A percentile compares a stretch with the other conserved stretches of the same genome.
phyloP scores from a whole-genome alignment of 2,329 filamentous ascomycete species.

The Fusarium equiseti region DNA sequence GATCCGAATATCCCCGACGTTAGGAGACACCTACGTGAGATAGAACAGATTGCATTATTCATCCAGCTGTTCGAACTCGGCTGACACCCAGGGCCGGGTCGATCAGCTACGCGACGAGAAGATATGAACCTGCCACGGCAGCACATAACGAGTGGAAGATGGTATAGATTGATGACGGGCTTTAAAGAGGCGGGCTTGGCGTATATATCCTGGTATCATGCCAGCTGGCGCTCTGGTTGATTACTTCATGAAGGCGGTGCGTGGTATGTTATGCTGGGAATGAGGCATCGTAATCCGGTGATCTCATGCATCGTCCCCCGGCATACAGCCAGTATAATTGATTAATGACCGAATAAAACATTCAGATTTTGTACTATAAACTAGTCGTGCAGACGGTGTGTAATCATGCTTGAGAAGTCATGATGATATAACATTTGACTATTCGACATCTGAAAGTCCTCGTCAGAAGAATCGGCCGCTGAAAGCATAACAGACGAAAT shows the following conservation, averaged over 20 bases:
- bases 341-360: conserved; percentile 49
- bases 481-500: neutral
- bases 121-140: conserved; percentile 41
- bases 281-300: conserved; percentile 33
- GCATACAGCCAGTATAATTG: conserved; percentile 45
- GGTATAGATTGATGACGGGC: conserved; percentile 45
- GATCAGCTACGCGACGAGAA: conserved; percentile 39
- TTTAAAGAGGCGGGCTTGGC: conserved; percentile 48
- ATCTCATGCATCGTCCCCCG: conserved; percentile 30
- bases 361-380: conserved; percentile 5
- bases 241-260: conserved; percentile 44
- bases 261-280: conserved; percentile 39
- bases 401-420: neutral
- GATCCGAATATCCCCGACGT: conserved; percentile 24
- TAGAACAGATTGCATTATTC: conserved; percentile 25
- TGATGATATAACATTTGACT: conserved; percentile 5
- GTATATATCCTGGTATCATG: conserved; percentile 50
- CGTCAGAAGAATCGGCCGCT: neutral
- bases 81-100: conserved; percentile 37
- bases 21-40: conserved; percentile 21
- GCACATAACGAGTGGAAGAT: conserved; percentile 48
- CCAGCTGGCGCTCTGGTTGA: conserved; percentile 51
- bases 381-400: conserved; percentile 1
- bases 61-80: conserved; percentile 26
- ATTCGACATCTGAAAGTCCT: neutral